Evolutionary conservation across 1,139 yeast genomes (phyloP).

Genomic region (Yamadazyma membranifaciens): DNA sequence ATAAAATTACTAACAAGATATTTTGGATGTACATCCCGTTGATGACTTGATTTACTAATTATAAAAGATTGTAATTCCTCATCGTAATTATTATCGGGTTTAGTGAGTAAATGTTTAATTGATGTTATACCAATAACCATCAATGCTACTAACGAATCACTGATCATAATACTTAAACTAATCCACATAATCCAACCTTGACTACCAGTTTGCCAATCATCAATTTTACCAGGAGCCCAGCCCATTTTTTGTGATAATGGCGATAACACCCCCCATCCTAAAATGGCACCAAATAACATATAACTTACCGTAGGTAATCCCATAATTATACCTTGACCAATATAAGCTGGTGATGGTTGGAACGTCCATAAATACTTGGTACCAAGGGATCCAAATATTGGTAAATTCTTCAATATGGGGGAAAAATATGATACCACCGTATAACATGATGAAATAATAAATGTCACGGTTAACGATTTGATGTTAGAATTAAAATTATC

Average conservation of each 20-base stretch:
- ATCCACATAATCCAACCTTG: conserved; percentile 99
- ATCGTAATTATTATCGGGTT: background rate
- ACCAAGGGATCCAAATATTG: conserved; percentile 69
- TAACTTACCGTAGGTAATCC: conserved; percentile 89
- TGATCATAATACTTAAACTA: conserved; percentile 88
- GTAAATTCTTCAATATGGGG: conserved; percentile 67
- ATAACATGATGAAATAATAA: conserved; percentile 66
- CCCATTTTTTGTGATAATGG: conserved; percentile 67
- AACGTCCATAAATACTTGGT: conserved; percentile 83
- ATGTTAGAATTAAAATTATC: conserved; percentile 54
- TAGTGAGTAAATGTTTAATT: conserved; percentile 10
- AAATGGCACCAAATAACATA: conserved; percentile 83
- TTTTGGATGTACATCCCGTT: conserved; percentile 20
- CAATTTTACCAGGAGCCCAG: conserved; percentile 90
- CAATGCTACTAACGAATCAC: conserved; percentile 85
- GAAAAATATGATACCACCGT: conserved; percentile 71
- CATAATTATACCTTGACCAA: conserved; percentile 98
- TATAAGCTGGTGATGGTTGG: conserved; percentile 95
- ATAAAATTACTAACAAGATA: conserved; percentile 52
- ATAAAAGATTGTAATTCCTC: conserved; percentile 3
- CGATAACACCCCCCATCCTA: conserved; percentile 91
- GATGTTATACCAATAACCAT: conserved; percentile 58
- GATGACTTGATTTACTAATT: background rate
- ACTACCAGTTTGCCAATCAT: conserved; percentile 90
- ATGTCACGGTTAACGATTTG: conserved; percentile 55